Evolutionary conservation across 768 basidiomycete species (phyloP).

Genomic region (Crepidotus variabilis): DNA sequence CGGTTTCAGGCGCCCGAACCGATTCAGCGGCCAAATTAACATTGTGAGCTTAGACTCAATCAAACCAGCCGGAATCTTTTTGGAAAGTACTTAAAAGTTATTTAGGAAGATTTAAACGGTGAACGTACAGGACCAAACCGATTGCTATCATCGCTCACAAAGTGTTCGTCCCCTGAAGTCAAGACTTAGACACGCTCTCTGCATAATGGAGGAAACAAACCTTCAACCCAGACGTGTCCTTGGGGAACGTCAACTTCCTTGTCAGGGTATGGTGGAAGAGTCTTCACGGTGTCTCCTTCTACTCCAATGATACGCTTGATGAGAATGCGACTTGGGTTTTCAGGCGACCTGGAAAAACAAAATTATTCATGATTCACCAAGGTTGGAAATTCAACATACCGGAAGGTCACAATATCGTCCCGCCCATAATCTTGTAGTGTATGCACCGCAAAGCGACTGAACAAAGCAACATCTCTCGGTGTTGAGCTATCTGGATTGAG

Average conservation of each 20-base stretch:
- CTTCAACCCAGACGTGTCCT: conserved; percentile 77
- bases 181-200: neutral
- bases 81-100: neutral
- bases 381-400: conserved; percentile 30
- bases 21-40: conserved; percentile 49
- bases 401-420: conserved; percentile 65
- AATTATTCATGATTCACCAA: neutral
- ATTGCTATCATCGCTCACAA: conserved; percentile 70
- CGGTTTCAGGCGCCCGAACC: conserved; percentile 31
- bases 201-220: conserved; percentile 26
- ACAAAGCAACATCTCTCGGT: conserved; percentile 60
- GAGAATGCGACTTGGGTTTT: conserved; percentile 45
- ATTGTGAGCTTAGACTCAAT: conserved; percentile 47
- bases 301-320: conserved; percentile 67
- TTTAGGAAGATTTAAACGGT: conserved; percentile 1
- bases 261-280: conserved; percentile 66
- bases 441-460: conserved; percentile 47
- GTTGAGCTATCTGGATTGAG: conserved; percentile 68
- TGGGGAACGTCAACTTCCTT: conserved; percentile 48
- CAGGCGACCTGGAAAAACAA: conserved; percentile 48
- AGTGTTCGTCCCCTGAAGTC: conserved; percentile 57
- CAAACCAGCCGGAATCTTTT: conserved; percentile 42
- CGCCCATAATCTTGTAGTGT: conserved; percentile 34
- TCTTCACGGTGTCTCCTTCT: conserved; percentile 60
- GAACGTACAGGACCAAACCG: conserved; percentile 60